A percentile compares a stretch with the other conserved stretches of the same genome.
phyloP scores from a whole-genome alignment of 2,329 filamentous ascomycete genomes.

The Metarhizium humberi region DNA sequence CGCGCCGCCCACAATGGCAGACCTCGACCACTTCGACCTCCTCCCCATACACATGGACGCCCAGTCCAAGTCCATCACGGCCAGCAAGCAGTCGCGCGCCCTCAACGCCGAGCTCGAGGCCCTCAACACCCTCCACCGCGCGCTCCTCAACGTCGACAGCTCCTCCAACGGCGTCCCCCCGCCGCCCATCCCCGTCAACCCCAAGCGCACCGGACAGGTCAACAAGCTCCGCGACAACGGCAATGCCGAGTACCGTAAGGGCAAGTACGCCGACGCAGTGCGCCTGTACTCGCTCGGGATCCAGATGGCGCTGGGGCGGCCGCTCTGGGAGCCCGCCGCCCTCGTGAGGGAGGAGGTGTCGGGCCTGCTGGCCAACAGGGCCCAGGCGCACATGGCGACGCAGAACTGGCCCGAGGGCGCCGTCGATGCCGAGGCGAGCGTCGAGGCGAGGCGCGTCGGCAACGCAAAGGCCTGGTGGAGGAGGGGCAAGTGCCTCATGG shows the following conservation, averaged over 20 bases:
- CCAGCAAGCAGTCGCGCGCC: constrained; percentile 34
- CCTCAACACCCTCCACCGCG: constrained; percentile 71
- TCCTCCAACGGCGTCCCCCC: constrained; percentile 61
- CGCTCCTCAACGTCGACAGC: constrained; percentile 49
- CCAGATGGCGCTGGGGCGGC: constrained; percentile 76
- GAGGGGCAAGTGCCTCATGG: constrained; percentile 70
- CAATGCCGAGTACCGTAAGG: constrained; percentile 75
- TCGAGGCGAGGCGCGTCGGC: constrained; percentile 75
- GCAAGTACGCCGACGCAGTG: constrained; percentile 63
- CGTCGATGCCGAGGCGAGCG: constrained; percentile 79
- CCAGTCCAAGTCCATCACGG: constrained; percentile 63
- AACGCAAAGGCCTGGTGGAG: constrained; percentile 97
- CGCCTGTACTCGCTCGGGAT: constrained; percentile 79
- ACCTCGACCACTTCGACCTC: constrained; percentile 66
- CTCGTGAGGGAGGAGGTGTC: constrained; percentile 79
- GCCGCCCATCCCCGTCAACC: constrained; percentile 83
- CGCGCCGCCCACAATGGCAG: constrained; percentile 33
- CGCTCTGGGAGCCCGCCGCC: constrained; percentile 78
- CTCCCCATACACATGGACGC: constrained; percentile 76
- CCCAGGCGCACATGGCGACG: constrained; percentile 80
- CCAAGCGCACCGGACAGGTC: constrained; percentile 81
- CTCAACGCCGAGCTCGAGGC: constrained; percentile 57
- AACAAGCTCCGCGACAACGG: constrained; percentile 84
- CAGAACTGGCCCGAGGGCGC: constrained; percentile 76
- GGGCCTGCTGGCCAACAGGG: constrained; percentile 73